A percentile compares a stretch with the other conserved stretches of the same genome.
These are phyloP conservation scores for Coemansia sp. DNA, from an alignment of 192 early-diverging fungal species.

Conservation along the genomic window DNA sequence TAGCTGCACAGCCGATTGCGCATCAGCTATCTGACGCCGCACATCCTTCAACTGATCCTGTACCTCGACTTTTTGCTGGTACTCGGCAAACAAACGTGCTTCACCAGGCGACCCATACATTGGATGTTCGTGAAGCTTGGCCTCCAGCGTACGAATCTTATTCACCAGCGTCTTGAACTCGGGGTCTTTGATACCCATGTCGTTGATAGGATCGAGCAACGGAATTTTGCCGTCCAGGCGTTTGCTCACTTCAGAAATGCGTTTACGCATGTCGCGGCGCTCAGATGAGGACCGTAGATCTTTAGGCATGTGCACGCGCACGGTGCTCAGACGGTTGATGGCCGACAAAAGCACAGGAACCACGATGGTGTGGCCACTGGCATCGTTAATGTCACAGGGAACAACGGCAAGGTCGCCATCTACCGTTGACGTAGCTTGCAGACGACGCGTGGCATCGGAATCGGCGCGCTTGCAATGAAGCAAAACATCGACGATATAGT, in stretches of 20 bases:
- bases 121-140: conserved; percentile 63
- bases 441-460: conserved; percentile 4
- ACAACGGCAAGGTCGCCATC: conserved; percentile 37
- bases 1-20: conserved; percentile 83
- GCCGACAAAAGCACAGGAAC: conserved; percentile 76
- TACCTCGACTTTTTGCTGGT: conserved; percentile 67
- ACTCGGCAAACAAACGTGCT: conserved; percentile 61
- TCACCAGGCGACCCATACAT: conserved; percentile 62
- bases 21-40: conserved; percentile 73
- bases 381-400: conserved; percentile 53
- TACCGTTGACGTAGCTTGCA: conserved; percentile 25
- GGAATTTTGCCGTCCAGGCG: conserved; percentile 79
- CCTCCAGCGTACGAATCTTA: conserved; percentile 76
- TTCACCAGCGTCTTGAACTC: conserved; percentile 72
- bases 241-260: conserved; percentile 69
- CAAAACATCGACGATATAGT: conserved; percentile 84
- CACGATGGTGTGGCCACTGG: conserved; percentile 63
- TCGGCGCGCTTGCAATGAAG: conserved; percentile 66
- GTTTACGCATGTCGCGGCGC: conserved; percentile 63
- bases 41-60: conserved; percentile 63
- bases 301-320: conserved; percentile 74
- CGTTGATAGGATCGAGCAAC: conserved; percentile 83
- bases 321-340: conserved; percentile 73
- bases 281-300: conserved; percentile 63
- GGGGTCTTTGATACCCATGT: conserved; percentile 85